Percentiles rank a stretch among this genome's conserved stretches.
Conservation (phyloP, 2,329 filamentous ascomycete species). For the Pezicula carpinea region DNA sequence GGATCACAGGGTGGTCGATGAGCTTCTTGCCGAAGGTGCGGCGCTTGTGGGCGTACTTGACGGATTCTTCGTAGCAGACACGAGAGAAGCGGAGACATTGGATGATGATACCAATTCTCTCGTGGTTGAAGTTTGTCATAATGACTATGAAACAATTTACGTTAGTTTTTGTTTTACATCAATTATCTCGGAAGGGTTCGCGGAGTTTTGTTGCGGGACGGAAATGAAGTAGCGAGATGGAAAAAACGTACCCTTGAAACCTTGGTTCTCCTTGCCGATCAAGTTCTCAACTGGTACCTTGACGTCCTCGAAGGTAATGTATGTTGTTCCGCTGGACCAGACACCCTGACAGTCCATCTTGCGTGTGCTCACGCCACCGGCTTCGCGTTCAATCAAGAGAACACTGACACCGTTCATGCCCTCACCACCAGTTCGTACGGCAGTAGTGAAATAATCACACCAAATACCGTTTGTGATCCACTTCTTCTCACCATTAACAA, state of each 20-base stretch:
- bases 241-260: slow-evolving; percentile 67
- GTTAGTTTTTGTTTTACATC: slow-evolving; percentile 7
- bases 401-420: slow-evolving; percentile 93
- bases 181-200: neutral
- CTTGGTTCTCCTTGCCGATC: slow-evolving; percentile 95
- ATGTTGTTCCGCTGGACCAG: slow-evolving; percentile 91
- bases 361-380: slow-evolving; percentile 83
- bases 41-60: slow-evolving; percentile 97
- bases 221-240: slow-evolving; percentile 2
- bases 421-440: slow-evolving; percentile 79
- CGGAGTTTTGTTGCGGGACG: neutral
- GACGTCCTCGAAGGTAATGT: slow-evolving; percentile 97
- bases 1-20: slow-evolving; percentile 94
- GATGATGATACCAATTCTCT: slow-evolving; percentile 97
- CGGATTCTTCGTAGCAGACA: slow-evolving; percentile 93
- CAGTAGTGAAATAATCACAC: slow-evolving; percentile 96
- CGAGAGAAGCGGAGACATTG: slow-evolving; percentile 93
- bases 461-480: slow-evolving; percentile 99
- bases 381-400: slow-evolving; percentile 82
- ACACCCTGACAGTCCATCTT: slow-evolving; percentile 99
- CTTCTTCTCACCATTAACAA: slow-evolving; percentile 99
- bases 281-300: slow-evolving; percentile 99
- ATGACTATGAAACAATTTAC: slow-evolving; percentile 54
- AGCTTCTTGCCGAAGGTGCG: slow-evolving; percentile 94
- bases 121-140: slow-evolving; percentile 99